Percentiles rank a stretch among this genome's conserved stretches.
phyloP scores from a whole-genome alignment of 2,329 filamentous ascomycete genomes.

The Monosporascus sp. region DNA sequence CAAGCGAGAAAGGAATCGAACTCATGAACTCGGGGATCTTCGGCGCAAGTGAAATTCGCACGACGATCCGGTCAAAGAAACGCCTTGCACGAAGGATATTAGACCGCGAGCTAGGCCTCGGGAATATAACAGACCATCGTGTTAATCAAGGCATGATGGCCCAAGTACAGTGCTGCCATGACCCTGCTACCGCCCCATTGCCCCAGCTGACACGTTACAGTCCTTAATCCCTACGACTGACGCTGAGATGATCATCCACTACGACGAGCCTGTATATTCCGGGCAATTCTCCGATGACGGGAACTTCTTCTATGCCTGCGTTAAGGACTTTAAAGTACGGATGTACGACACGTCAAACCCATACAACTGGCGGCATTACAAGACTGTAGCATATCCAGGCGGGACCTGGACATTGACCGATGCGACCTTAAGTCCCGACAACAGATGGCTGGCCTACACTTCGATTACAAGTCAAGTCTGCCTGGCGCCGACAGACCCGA shows the following conservation, averaged over 20 bases:
- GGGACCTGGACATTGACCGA: slow-evolving; percentile 97
- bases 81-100: slow-evolving; percentile 67
- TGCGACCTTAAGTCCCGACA: slow-evolving; percentile 85
- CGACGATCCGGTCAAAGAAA: slow-evolving; percentile 48
- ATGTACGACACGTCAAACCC: slow-evolving; percentile 98
- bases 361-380: slow-evolving; percentile 94
- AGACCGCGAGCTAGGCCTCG: slow-evolving; percentile 75
- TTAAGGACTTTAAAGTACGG: slow-evolving; percentile 87
- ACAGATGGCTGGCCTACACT: slow-evolving; percentile 85
- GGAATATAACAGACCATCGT: slow-evolving; percentile 52
- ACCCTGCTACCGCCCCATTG: background rate
- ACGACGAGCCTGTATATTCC: slow-evolving; percentile 81
- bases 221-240: slow-evolving; percentile 71
- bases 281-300: slow-evolving; percentile 96
- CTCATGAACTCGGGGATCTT: slow-evolving; percentile 82
- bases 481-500: slow-evolving; percentile 80
- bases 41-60: slow-evolving; percentile 55
- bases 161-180: slow-evolving; percentile 43
- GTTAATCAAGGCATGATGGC: slow-evolving; percentile 62
- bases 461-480: slow-evolving; percentile 83
- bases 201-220: slow-evolving; percentile 34
- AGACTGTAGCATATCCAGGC: slow-evolving; percentile 77
- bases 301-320: slow-evolving; percentile 92
- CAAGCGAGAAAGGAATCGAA: slow-evolving; percentile 68
- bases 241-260: slow-evolving; percentile 84